These are phyloP conservation scores for Lactifluus hygrophoroides DNA, from an alignment of 768 basidiomycete species.

Conservation along the genomic window DNA sequence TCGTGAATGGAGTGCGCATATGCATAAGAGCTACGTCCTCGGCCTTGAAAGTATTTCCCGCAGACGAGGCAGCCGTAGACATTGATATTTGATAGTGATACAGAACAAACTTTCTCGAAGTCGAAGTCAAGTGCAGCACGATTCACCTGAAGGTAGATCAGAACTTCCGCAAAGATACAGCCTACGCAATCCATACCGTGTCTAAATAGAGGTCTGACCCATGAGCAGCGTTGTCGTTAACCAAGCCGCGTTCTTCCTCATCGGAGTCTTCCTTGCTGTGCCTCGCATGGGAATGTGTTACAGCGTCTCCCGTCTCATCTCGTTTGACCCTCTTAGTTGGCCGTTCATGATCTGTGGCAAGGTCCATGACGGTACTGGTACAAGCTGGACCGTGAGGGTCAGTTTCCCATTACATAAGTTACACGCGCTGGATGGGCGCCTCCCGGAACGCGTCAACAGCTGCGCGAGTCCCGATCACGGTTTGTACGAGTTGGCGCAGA, in stretches of 20 bases:
- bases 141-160: constrained; percentile 59
- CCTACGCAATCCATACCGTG: constrained; percentile 50
- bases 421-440: background rate
- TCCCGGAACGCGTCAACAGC: background rate
- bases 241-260: constrained; percentile 24
- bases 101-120: constrained; percentile 98
- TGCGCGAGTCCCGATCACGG: background rate
- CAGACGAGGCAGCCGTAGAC: constrained; percentile 96
- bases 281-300: background rate
- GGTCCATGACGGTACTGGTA: constrained; percentile 1
- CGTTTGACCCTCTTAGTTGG: constrained; percentile 21
- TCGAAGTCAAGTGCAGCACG: constrained; percentile 91
- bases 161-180: constrained; percentile 8
- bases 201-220: constrained; percentile 91
- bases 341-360: constrained; percentile 9
- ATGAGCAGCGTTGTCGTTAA: constrained; percentile 26
- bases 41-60: constrained; percentile 97
- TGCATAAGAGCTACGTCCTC: constrained; percentile 88
- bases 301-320: background rate
- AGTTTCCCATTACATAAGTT: constrained; percentile 3
- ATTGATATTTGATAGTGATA: constrained; percentile 94
- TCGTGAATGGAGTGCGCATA: constrained; percentile 97
- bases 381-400: background rate
- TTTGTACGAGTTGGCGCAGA: background rate
- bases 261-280: constrained; percentile 19